Base-by-base conservation (phyloP, 257 asterid genomes). In the Forsythia suspensa region DNA sequence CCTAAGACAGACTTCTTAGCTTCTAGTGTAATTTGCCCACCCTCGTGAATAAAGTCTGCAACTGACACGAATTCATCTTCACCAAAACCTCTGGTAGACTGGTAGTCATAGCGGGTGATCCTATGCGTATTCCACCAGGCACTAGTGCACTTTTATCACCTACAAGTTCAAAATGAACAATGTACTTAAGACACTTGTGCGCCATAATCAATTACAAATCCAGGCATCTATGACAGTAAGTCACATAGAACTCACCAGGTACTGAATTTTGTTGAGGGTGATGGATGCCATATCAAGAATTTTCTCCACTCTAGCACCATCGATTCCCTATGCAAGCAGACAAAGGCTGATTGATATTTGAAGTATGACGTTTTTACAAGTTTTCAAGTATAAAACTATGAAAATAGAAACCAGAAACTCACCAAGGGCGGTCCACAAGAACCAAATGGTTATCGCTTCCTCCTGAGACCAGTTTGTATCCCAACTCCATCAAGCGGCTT, bases 391-490 rank as follows among this genome's bases (percentile, higher is more conserved):
- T 65, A 67, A 36, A 73, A 85, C 3, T 52, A 8, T 29, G 43
- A 29, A 78, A 51, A 61, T n/a, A 20, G 68, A 59, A 71, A 73
- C 67, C 8, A 59, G 52, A 34, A 77, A 82, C 91, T 89, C 69
- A 94, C 99, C 15, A 94, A 65, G 77, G 98, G 98, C 73, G 97
- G 82, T 94, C 99, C 75, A 94, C 97, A 74, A 96, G 99, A 83
- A 96, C 97, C 86, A 96, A 84, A 88, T 96, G 99, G 86, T 96
- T 96, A 78, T 96, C 98, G 80, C 95, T 96, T 63, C 99, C 99
- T 57, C 98, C 99, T 6, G 98, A 94, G 39, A 96, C 99, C 72
- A 96, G 85, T 73, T 82, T 88, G 87, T 90, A 94, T 70, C 98
- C 99, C 88, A 96, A 85, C 86, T 92, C 97, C 73, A 74, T 42